These are phyloP conservation scores for Penicillium sp. DNA, from an alignment of 2,329 filamentous ascomycete species.

Conservation along the genomic window DNA sequence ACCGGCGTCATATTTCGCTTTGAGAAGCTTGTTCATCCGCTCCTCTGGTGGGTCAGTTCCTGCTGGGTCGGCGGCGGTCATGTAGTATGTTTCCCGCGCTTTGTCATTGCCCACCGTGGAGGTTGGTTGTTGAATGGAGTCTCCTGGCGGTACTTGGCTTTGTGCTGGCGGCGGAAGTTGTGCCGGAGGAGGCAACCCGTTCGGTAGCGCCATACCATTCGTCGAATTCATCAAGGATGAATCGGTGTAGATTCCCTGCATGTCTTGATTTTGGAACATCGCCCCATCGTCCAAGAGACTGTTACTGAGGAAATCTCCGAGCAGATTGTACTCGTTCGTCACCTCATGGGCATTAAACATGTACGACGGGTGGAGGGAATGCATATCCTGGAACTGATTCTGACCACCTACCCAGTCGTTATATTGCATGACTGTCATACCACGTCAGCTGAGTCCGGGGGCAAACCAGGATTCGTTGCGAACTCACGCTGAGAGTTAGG, in stretches of 20 bases:
- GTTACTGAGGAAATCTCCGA: slow-evolving; percentile 94
- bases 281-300: slow-evolving; percentile 83
- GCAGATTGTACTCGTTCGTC: slow-evolving; percentile 91
- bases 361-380: slow-evolving; percentile 88
- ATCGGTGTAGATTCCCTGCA: slow-evolving; percentile 61
- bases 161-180: slow-evolving; percentile 36
- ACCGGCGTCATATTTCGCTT: slow-evolving; percentile 94
- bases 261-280: slow-evolving; percentile 66
- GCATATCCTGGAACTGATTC: slow-evolving; percentile 90
- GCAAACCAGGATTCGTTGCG: not conserved
- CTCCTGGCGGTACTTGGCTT: slow-evolving; percentile 41
- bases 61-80: slow-evolving; percentile 92
- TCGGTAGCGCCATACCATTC: slow-evolving; percentile 34
- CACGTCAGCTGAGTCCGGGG: slow-evolving; percentile 28
- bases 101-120: slow-evolving; percentile 67
- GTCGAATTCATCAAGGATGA: slow-evolving; percentile 53
- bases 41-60: slow-evolving; percentile 85
- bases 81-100: slow-evolving; percentile 80
- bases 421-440: slow-evolving; percentile 68
- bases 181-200: slow-evolving; percentile 37
- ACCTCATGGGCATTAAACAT: slow-evolving; percentile 95
- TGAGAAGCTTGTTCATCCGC: slow-evolving; percentile 89
- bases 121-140: slow-evolving; percentile 60
- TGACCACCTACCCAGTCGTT: slow-evolving; percentile 78
- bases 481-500: slow-evolving; percentile 72